A percentile compares a stretch with the other conserved stretches of the same genome.
These are phyloP conservation scores for Lentinula edodes DNA, from an alignment of 768 basidiomycete genomes.

Conservation along the genomic window DNA sequence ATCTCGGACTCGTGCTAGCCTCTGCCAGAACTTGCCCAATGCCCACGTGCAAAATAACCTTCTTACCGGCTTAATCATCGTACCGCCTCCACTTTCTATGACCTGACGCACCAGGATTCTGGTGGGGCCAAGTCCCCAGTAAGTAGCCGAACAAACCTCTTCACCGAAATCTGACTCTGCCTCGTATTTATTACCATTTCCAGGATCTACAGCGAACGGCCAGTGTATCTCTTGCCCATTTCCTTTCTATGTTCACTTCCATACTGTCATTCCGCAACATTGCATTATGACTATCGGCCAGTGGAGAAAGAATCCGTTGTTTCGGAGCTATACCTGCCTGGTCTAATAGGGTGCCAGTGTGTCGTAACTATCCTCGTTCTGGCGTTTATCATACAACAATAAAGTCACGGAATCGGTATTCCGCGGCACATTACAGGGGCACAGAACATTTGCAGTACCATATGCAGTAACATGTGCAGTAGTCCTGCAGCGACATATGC, in stretches of 20 bases:
- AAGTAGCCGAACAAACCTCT: too few species aligned
- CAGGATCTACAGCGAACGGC: not conserved
- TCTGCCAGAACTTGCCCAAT: not conserved
- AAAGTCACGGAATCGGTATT: constrained; percentile 1
- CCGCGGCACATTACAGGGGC: not conserved
- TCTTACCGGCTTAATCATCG: not conserved
- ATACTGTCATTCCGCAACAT: not conserved
- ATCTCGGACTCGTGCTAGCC: not conserved
- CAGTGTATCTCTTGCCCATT: not conserved
- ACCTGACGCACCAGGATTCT: too few species aligned
- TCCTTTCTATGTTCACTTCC: not conserved
- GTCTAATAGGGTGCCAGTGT: not conserved
- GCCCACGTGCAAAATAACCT: not conserved
- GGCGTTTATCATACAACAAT: too few species aligned
- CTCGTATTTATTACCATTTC: too few species aligned
- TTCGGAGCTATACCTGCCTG: not conserved
- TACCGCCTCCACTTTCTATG: not conserved
- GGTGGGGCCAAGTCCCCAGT: too few species aligned
- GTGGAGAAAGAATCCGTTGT: not conserved
- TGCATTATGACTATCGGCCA: not conserved
- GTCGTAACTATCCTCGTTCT: not conserved
- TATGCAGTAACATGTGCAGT: too few species aligned
- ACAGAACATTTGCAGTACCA: too few species aligned
- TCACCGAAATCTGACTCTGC: too few species aligned
- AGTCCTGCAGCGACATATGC: too few species aligned